These are phyloP conservation scores for Solidago caesia DNA, from an alignment of 129 eudicot genomes.

Conservation along the genomic window DNA sequence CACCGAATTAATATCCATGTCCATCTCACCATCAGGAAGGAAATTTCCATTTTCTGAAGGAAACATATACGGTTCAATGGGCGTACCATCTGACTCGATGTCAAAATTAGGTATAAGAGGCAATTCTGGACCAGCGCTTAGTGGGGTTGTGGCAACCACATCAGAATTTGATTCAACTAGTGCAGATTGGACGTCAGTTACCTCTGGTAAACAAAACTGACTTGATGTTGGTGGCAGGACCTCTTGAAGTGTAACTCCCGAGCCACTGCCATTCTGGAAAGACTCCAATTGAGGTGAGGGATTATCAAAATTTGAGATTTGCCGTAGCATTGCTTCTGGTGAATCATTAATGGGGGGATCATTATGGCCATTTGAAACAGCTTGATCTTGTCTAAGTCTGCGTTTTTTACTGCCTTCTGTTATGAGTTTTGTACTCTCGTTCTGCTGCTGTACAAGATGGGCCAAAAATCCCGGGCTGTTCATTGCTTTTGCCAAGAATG, in stretches of 20 bases:
- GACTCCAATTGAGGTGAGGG: slow-evolving; percentile 41
- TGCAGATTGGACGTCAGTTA: slow-evolving; percentile 38
- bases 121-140: slow-evolving; percentile 34
- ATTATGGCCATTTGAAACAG: slow-evolving; percentile 15
- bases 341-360: slow-evolving; percentile 46
- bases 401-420: slow-evolving; percentile 72
- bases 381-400: slow-evolving; percentile 58
- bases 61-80: slow-evolving; percentile 16
- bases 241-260: slow-evolving; percentile 82
- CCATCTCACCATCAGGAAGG: slow-evolving; percentile 55
- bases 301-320: slow-evolving; percentile 51
- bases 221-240: slow-evolving; percentile 40
- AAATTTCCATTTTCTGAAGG: slow-evolving; percentile 45
- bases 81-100: not conserved
- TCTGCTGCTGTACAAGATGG: slow-evolving; percentile 75
- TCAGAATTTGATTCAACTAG: slow-evolving; percentile 40
- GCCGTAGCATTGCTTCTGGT: slow-evolving; percentile 65
- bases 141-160: slow-evolving; percentile 29
- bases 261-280: slow-evolving; percentile 16
- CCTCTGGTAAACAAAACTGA: slow-evolving; percentile 31
- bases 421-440: slow-evolving; percentile 51
- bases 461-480: slow-evolving; percentile 82
- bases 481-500: slow-evolving; percentile 84
- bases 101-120: slow-evolving; percentile 50
- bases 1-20: slow-evolving; percentile 59